A percentile compares a stretch with the other conserved stretches of the same genome.
These are phyloP conservation scores for Ceratobasidium sp. DNA, from an alignment of 1,284 basidiomycete genomes.

Conservation along the genomic window DNA sequence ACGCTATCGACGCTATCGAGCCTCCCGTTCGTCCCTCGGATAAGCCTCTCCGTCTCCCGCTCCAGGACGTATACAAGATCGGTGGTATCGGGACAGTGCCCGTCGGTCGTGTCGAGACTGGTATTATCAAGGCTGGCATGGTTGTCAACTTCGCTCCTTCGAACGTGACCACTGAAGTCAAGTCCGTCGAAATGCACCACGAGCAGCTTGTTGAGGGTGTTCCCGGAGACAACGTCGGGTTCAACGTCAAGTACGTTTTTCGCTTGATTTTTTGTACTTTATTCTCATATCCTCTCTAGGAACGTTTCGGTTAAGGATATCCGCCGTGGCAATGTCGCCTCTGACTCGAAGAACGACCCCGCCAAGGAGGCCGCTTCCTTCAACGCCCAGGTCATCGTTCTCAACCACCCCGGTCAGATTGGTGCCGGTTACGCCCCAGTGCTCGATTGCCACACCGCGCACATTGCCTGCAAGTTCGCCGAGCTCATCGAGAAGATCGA, in stretches of 20 bases:
- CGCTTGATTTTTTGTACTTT: constrained; percentile 15
- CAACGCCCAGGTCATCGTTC: constrained; percentile 99
- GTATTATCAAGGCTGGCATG: constrained; percentile 99
- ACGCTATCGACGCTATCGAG: constrained; percentile 99
- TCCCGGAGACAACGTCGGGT: constrained; percentile 99
- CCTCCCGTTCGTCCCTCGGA: constrained; percentile 96
- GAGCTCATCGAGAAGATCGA: constrained; percentile 99
- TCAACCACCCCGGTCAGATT: constrained; percentile 99
- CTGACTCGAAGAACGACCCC: constrained; percentile 99
- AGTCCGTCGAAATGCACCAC: constrained; percentile 99
- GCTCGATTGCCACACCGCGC: constrained; percentile 99
- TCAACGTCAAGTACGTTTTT: constrained; percentile 87
- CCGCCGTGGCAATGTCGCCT: constrained; percentile 98
- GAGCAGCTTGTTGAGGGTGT: constrained; percentile 95
- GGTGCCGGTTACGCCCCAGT: constrained; percentile 98
- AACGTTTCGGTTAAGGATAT: constrained; percentile 99
- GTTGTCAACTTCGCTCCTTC: constrained; percentile 96
- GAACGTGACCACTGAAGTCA: constrained; percentile 99
- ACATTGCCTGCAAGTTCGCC: constrained; percentile 99
- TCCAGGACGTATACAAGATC: constrained; percentile 99
- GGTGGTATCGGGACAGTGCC: constrained; percentile 99
- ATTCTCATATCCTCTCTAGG: constrained; percentile 62
- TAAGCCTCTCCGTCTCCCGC: constrained; percentile 99
- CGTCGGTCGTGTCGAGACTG: constrained; percentile 99
- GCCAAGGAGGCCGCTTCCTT: constrained; percentile 99